Percentiles rank a stretch among this genome's conserved stretches.
Conservation (phyloP, 768 basidiomycete genomes). For the Boletus tomentosulus region DNA sequence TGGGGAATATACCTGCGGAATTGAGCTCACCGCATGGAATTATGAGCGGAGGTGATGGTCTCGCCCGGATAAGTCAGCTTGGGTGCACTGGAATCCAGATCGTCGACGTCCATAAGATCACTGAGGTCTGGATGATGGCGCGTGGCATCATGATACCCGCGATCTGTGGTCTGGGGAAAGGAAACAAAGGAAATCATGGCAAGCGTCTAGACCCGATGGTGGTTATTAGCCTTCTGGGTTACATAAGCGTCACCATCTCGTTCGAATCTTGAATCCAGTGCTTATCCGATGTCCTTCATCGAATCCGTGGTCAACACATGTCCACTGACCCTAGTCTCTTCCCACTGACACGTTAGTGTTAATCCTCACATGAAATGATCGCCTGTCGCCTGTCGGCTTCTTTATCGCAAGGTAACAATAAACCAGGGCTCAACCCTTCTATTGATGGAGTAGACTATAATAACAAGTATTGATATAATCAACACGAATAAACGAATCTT, state of each 20-base stretch:
- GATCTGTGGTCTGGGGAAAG: conserved; percentile 27
- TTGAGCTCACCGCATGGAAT: conserved; percentile 75
- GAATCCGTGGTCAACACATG: neutral
- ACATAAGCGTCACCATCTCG: conserved; percentile 5
- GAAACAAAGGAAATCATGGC: conserved; percentile 40
- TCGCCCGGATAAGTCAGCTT: conserved; percentile 80
- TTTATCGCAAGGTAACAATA: conserved; percentile 5
- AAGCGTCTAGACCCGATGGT: neutral
- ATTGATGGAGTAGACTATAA: conserved; percentile 12
- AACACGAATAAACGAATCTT: conserved; percentile 3
- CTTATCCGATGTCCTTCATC: neutral
- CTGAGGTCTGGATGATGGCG: conserved; percentile 35
- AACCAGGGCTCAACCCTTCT: conserved; percentile 14
- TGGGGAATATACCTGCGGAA: neutral
- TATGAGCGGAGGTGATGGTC: conserved; percentile 74
- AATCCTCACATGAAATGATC: conserved; percentile 16
- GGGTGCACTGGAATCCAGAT: conserved; percentile 45
- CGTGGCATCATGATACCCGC: conserved; percentile 7
- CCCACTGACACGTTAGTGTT: conserved; percentile 9
- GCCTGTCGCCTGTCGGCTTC: neutral
- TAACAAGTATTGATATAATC: conserved; percentile 10
- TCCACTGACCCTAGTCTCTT: neutral
- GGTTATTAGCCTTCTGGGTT: neutral
- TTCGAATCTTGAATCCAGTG: neutral
- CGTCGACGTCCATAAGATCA: conserved; percentile 51